A percentile compares a stretch with the other conserved stretches of the same genome.
phyloP scores from a whole-genome alignment of 139 green algal genomes.

The Volvox reticuliferus region DNA sequence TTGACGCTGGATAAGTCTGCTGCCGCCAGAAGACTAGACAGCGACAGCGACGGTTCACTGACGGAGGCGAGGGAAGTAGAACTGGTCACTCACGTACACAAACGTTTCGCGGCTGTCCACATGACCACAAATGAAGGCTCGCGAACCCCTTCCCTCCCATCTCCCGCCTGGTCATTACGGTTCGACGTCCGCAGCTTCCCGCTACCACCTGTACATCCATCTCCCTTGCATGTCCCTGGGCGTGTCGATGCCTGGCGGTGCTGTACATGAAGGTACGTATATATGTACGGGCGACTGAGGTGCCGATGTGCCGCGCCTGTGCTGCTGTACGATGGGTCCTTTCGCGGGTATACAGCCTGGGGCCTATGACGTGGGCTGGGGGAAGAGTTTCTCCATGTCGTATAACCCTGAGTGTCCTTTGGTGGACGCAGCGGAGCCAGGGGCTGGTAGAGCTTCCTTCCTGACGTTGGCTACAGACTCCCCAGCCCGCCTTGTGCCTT shows the following conservation, averaged over 20 bases:
- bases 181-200: constrained; percentile 62
- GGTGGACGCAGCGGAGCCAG: too few species aligned
- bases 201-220: constrained; percentile 99
- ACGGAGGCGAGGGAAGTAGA: constrained; percentile 23
- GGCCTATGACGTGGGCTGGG: too few species aligned
- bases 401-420: too few species aligned
- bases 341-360: too few species aligned
- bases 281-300: too few species aligned
- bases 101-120: neutral
- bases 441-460: too few species aligned
- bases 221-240: constrained; percentile 96
- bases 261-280: constrained; percentile 85
- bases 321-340: too few species aligned
- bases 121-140: neutral
- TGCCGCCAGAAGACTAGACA: constrained; percentile 21
- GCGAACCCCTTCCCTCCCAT: neutral
- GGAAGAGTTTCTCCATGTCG: too few species aligned
- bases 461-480: too few species aligned
- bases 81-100: neutral
- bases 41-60: constrained; percentile 39
- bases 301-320: too few species aligned
- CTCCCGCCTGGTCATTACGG: neutral
- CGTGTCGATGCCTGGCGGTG: constrained; percentile 77
- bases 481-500: too few species aligned
- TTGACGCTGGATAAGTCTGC: neutral